A percentile compares a stretch with the other conserved stretches of the same genome.
These are phyloP conservation scores for Stentor roeselii DNA, from an alignment of 73 alveolate genomes.

Conservation along the genomic window DNA sequence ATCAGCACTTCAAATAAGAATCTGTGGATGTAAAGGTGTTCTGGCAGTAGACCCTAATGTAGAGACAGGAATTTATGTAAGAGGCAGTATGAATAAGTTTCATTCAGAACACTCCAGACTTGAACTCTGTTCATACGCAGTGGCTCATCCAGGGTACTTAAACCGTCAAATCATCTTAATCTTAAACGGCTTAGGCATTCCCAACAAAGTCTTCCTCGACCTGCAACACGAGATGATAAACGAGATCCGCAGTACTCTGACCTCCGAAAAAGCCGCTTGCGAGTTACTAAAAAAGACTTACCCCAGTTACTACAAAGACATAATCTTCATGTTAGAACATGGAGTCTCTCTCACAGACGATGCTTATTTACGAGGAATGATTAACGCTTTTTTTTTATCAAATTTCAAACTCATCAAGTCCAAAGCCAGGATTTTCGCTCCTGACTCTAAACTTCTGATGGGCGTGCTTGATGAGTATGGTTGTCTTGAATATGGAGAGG, in stretches of 20 bases:
- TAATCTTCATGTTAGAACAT: background rate
- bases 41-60: background rate
- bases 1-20: constrained; percentile 11
- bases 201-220: constrained; percentile 13
- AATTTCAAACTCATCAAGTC: background rate
- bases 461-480: constrained; percentile 79
- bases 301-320: background rate
- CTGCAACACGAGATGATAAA: constrained; percentile 6
- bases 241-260: background rate
- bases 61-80: background rate
- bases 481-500: constrained; percentile 61
- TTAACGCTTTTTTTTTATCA: background rate
- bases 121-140: background rate
- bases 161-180: background rate
- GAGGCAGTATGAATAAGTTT: constrained; percentile 20
- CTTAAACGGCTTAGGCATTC: background rate
- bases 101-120: background rate
- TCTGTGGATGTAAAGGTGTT: constrained; percentile 28
- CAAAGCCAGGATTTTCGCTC: background rate
- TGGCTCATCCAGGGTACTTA: background rate
- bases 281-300: background rate
- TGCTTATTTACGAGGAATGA: background rate
- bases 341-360: background rate
- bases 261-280: background rate
- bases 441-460: constrained; percentile 20